phyloP scores from a whole-genome alignment of 768 basidiomycete species.

The Tulasnella calospora region DNA sequence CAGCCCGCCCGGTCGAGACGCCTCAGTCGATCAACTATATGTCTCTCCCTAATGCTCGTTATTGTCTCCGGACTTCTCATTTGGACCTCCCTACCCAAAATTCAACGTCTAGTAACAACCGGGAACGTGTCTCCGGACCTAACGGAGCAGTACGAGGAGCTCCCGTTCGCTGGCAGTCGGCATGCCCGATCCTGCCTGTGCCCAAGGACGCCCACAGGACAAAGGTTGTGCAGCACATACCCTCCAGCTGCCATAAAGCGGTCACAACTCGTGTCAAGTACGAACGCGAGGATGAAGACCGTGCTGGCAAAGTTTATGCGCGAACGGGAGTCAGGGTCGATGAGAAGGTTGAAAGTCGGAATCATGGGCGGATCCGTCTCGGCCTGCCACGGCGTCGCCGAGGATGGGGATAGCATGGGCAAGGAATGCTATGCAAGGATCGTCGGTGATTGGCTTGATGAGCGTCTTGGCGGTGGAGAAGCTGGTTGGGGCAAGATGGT shows the following conservation, averaged over 20 bases:
- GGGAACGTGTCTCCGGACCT: neutral
- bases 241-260: slow-evolving; percentile 12
- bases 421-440: slow-evolving; percentile 9
- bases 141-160: neutral
- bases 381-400: slow-evolving; percentile 12
- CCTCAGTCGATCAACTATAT: neutral
- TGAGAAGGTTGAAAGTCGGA: slow-evolving; percentile 5
- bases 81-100: neutral
- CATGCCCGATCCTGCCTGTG: slow-evolving; percentile 17
- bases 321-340: neutral
- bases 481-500: neutral
- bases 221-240: neutral
- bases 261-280: neutral
- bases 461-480: neutral
- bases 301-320: neutral
- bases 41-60: neutral
- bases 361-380: slow-evolving; percentile 23
- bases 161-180: neutral
- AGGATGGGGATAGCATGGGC: slow-evolving; percentile 5
- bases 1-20: neutral
- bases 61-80: neutral
- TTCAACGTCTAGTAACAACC: neutral
- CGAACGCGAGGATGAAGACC: neutral
- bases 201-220: slow-evolving; percentile 8
- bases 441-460: slow-evolving; percentile 17